Conservation (phyloP, 176 grass and related monocot genomes). For the Eremochloa ophiuroides region DNA sequence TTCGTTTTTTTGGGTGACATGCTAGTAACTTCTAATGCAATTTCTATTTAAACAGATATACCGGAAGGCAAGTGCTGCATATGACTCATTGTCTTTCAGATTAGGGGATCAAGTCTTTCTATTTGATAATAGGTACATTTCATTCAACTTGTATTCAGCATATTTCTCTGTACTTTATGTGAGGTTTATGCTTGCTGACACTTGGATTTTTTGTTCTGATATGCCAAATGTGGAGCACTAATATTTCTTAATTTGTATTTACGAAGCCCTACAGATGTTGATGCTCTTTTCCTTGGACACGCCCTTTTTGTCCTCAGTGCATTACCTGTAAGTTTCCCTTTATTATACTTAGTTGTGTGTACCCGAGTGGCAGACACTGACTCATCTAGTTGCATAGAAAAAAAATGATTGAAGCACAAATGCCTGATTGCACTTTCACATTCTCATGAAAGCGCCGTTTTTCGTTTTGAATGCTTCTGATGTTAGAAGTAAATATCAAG, state of each 20-base stretch:
- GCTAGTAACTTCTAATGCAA: slow-evolving; percentile 14
- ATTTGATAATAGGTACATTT: slow-evolving; percentile 72
- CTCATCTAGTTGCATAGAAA: slow-evolving; percentile 8
- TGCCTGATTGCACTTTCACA: neutral
- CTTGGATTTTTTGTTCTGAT: slow-evolving; percentile 7
- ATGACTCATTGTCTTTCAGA: slow-evolving; percentile 66
- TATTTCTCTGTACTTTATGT: slow-evolving; percentile 21
- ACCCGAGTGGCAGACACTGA: neutral
- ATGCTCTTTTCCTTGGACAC: slow-evolving; percentile 96
- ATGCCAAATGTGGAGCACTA: slow-evolving; percentile 3
- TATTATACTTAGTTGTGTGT: neutral
- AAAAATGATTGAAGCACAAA: neutral
- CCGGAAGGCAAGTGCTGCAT: slow-evolving; percentile 68
- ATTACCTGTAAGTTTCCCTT: slow-evolving; percentile 58
- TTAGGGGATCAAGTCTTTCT: slow-evolving; percentile 73
- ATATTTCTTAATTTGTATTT: slow-evolving; percentile 22
- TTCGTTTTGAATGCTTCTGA: neutral
- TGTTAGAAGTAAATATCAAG: neutral
- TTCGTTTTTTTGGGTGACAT: neutral
- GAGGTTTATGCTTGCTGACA: neutral
- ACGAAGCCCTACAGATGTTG: slow-evolving; percentile 78
- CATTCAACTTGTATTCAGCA: neutral
- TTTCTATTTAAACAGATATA: slow-evolving; percentile 71
- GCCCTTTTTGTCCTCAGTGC: slow-evolving; percentile 78
- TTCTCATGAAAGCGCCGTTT: neutral